These are phyloP conservation scores for Colletotrichum sojae DNA, from an alignment of 2,329 filamentous ascomycete genomes.

Conservation along the genomic window DNA sequence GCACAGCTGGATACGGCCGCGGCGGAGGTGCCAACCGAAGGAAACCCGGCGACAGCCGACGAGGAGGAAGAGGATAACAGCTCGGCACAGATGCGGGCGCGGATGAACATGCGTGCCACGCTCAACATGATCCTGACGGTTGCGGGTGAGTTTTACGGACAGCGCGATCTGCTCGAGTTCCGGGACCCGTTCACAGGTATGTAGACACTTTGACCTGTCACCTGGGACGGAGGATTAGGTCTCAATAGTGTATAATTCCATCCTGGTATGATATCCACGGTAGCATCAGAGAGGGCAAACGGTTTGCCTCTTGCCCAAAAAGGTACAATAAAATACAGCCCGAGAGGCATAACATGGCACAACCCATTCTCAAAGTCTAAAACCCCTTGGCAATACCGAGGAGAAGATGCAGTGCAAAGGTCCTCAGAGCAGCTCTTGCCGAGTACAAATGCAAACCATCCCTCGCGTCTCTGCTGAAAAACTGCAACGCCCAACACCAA, in stretches of 20 bases:
- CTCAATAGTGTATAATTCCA: conserved; percentile 6
- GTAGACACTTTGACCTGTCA: conserved; percentile 43
- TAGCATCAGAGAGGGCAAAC: neutral
- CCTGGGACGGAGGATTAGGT: no score
- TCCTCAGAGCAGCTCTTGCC: conserved; percentile 44
- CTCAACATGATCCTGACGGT: conserved; percentile 94
- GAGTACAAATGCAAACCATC: conserved; percentile 36
- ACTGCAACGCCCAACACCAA: conserved; percentile 6
- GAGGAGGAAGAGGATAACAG: conserved; percentile 38
- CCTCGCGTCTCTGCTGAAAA: neutral
- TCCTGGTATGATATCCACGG: conserved; percentile 31
- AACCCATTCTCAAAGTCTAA: conserved; percentile 1
- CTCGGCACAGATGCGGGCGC: conserved; percentile 51
- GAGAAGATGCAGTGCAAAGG: conserved; percentile 22
- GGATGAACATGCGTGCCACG: conserved; percentile 75
- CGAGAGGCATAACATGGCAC: conserved; percentile 17
- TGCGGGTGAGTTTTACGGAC: conserved; percentile 89
- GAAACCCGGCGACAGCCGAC: conserved; percentile 26
- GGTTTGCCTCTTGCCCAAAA: neutral
- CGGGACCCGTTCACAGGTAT: conserved; percentile 72
- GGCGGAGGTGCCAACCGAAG: conserved; percentile 47
- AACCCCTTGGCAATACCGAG: neutral
- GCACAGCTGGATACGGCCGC: conserved; percentile 55
- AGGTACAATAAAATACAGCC: neutral
- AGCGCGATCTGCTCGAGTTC: conserved; percentile 85